Percentiles rank a stretch among this genome's conserved stretches.
phyloP scores from a whole-genome alignment of 2,329 filamentous ascomycete species.

The Aspergillus aculeatinus region DNA sequence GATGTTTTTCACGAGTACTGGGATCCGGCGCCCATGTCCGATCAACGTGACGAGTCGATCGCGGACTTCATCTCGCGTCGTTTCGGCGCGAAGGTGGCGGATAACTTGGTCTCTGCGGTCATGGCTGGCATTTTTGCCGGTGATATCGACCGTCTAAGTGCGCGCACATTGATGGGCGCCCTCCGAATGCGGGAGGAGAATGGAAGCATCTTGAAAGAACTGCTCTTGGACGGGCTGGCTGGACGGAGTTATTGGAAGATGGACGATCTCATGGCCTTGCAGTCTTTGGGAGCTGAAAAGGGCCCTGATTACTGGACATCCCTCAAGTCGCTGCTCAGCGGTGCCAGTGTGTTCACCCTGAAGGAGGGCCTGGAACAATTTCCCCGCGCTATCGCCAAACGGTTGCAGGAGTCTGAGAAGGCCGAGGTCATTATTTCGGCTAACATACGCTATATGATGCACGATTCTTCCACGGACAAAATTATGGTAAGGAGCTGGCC shows the following conservation, averaged over 20 bases:
- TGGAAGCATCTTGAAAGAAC: constrained; percentile 16
- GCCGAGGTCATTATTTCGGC: constrained; percentile 58
- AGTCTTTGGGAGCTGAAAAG: constrained; percentile 16
- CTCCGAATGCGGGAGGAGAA: constrained; percentile 50
- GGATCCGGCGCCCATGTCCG: not conserved
- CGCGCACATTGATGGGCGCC: constrained; percentile 59
- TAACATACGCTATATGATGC: constrained; percentile 50
- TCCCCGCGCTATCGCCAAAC: constrained; percentile 53
- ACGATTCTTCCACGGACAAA: constrained; percentile 22
- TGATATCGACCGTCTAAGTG: constrained; percentile 77
- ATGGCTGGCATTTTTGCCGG: constrained; percentile 92
- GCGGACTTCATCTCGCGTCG: constrained; percentile 62
- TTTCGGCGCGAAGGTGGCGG: constrained; percentile 56
- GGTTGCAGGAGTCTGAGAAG: constrained; percentile 55
- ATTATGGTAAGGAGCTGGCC: constrained; percentile 24
- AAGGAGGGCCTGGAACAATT: constrained; percentile 64
- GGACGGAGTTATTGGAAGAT: constrained; percentile 1
- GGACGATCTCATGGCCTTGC: constrained; percentile 32
- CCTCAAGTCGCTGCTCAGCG: constrained; percentile 17
- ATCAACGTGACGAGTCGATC: constrained; percentile 64
- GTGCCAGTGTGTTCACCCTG: constrained; percentile 44
- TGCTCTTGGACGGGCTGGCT: not conserved
- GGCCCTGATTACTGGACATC: constrained; percentile 16
- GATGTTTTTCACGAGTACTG: constrained; percentile 29
- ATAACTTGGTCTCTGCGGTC: constrained; percentile 73